These are phyloP conservation scores for Dorcoceras hygrometricum DNA, from an alignment of 257 asterid genomes.

Conservation along the genomic window DNA sequence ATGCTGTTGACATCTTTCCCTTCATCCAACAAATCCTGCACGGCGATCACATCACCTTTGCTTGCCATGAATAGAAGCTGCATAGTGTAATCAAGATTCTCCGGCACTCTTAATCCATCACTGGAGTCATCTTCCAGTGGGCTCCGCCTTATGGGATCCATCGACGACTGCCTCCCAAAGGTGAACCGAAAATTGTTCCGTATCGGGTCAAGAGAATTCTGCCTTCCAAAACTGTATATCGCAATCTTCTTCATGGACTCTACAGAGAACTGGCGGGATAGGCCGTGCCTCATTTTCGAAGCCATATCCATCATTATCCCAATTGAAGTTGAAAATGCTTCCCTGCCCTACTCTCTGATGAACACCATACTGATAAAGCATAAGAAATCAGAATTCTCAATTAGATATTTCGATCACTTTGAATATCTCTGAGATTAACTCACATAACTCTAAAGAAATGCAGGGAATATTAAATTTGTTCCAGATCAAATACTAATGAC, in stretches of 20 bases:
- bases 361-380: neutral
- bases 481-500: neutral
- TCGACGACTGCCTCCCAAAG: conserved; percentile 87
- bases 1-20: conserved; percentile 85
- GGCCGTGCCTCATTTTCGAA: conserved; percentile 72
- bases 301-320: conserved; percentile 52
- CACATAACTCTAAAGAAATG: neutral
- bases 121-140: conserved; percentile 33
- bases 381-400: neutral
- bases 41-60: conserved; percentile 69
- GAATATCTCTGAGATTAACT: neutral
- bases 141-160: conserved; percentile 81
- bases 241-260: conserved; percentile 76
- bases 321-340: neutral
- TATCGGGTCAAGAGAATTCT: conserved; percentile 80
- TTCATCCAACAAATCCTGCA: conserved; percentile 73
- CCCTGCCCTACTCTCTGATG: neutral
- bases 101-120: conserved; percentile 66
- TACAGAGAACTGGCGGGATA: conserved; percentile 90
- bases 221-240: conserved; percentile 63
- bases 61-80: conserved; percentile 80
- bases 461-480: neutral
- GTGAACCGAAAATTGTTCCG: conserved; percentile 73
- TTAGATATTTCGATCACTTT: neutral
- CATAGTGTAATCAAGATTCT: conserved; percentile 82